Evolutionary conservation across 148 eudicot genomes (phyloP).

Genomic region (Tetragonia tetragonoides): DNA sequence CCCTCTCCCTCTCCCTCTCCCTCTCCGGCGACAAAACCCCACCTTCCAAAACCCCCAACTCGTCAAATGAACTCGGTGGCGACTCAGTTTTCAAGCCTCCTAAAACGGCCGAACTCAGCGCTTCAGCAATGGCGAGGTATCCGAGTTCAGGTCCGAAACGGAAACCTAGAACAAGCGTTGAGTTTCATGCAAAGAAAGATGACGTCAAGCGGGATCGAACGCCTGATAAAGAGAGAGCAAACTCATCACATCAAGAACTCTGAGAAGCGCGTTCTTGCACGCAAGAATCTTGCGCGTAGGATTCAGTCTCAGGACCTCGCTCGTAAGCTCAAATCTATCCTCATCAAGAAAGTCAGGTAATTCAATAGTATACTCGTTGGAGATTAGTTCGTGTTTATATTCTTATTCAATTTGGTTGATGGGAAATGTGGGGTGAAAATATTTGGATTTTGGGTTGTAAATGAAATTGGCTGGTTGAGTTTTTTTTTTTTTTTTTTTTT

Average conservation of each 20-base stretch:
- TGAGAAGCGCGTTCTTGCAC: slow-evolving; percentile 79
- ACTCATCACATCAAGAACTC: slow-evolving; percentile 69
- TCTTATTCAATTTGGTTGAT: no score
- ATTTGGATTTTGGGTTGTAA: no score
- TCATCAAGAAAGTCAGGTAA: slow-evolving; percentile 80
- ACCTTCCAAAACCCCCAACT: background rate
- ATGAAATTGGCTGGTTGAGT: no score
- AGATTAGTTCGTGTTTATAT: no score
- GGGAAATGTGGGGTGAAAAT: no score
- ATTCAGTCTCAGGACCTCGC: slow-evolving; percentile 63
- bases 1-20: background rate
- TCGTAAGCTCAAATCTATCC: slow-evolving; percentile 69
- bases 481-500: no score
- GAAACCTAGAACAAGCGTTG: slow-evolving; percentile 67
- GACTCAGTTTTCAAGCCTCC: background rate
- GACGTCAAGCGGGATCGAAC: slow-evolving; percentile 72
- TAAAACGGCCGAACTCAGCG: slow-evolving; percentile 28
- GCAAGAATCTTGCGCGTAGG: slow-evolving; percentile 53
- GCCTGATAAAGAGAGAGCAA: slow-evolving; percentile 59
- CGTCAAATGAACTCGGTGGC: slow-evolving; percentile 6
- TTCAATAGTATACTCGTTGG: no score
- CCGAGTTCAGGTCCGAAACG: slow-evolving; percentile 54
- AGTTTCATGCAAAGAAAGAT: slow-evolving; percentile 64
- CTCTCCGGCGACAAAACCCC: no score
- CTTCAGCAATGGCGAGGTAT: slow-evolving; percentile 81